These are phyloP conservation scores for Lichenothelia convexa DNA, from an alignment of 495 filamentous ascomycete genomes.

Conservation along the genomic window DNA sequence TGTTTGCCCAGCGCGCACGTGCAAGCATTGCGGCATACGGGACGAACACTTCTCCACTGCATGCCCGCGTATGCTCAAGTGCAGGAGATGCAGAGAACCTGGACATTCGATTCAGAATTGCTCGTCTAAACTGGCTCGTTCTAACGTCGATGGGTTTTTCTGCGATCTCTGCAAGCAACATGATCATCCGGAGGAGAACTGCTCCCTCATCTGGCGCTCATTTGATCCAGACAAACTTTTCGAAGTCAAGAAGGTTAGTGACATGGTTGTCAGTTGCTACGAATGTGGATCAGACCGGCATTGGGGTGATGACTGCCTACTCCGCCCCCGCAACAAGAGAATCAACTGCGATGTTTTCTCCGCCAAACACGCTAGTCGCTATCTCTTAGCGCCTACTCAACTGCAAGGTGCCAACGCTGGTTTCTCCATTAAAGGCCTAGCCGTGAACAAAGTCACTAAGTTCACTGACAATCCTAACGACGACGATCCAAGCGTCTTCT, in stretches of 20 bases:
- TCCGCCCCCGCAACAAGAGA: not conserved
- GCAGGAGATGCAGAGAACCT: slow-evolving; percentile 4
- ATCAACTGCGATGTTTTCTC: not conserved
- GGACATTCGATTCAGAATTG: slow-evolving; percentile 2
- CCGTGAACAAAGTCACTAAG: not conserved
- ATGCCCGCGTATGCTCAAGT: slow-evolving; percentile 5
- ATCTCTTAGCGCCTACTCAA: not conserved
- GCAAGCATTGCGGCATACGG: slow-evolving; percentile 1
- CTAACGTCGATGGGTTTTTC: not conserved
- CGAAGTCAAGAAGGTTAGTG: not conserved
- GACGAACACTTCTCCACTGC: slow-evolving; percentile 3
- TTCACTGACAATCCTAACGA: not conserved
- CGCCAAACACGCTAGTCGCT: not conserved
- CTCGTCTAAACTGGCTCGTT: not conserved
- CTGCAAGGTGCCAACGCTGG: not conserved
- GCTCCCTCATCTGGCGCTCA: slow-evolving; percentile 6
- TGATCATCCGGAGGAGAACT: slow-evolving; percentile 7
- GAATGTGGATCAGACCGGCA: slow-evolving; percentile 5
- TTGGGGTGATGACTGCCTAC: slow-evolving; percentile 6
- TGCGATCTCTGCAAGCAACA: slow-evolving; percentile 3
- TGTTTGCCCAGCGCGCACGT: slow-evolving; percentile 2
- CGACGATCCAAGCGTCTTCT: not conserved
- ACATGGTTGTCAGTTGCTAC: slow-evolving; percentile 6
- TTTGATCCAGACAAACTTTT: not conserved
- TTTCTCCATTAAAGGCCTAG: not conserved